Base-by-base conservation (phyloP, 345 rosid species). In the Erucastrum elatum region DNA sequence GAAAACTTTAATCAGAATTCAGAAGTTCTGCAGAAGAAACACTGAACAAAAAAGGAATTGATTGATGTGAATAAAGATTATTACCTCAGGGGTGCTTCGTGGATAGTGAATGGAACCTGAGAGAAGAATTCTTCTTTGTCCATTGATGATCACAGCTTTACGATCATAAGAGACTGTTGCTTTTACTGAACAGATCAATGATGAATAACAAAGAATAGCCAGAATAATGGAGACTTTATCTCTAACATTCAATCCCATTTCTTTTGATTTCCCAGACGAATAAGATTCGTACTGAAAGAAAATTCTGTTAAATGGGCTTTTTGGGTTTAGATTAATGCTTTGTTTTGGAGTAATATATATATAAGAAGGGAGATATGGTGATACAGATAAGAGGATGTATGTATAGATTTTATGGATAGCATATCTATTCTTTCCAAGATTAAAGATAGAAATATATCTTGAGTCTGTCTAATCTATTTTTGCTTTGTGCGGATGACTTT, bases 41-140 rank as follows among this genome's bases (percentile, higher is more conserved):
- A 59, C 3, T 67, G 26, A 58, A 37, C 39, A 5, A 9, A 53
- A 51, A 53, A 29, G 2, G 44, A 37, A 66, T 3, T 3, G 35
- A 26, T 44, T 44, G 59, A 26, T 41, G 4, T 35, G 37, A 4
- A 46, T 30, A 71, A 58, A 13, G 56, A 83, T 3, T 61, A 55
- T 35, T 84, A 93, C 97, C 91, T 93, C 87, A 27, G 98, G 97
- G 31, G 98, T 86, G 90, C 98, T 94, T 85, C 98, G 81, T 8
- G 98, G 98, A 75, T 94, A 94, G 81, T 94, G 98, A 82, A 94
- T 92, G 75, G 98, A 91, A 7, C 98, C 98, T 26, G 98, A 94
- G 58, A 92, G 82, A 58, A 94, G 97, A 65, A 94, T 86, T 82
- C 89, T 85, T 78, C 90, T 84, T 70, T 86, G 90, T 34, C 98